Evolutionary conservation across 768 basidiomycete species (phyloP).

Genomic region (Suillus spraguei): DNA sequence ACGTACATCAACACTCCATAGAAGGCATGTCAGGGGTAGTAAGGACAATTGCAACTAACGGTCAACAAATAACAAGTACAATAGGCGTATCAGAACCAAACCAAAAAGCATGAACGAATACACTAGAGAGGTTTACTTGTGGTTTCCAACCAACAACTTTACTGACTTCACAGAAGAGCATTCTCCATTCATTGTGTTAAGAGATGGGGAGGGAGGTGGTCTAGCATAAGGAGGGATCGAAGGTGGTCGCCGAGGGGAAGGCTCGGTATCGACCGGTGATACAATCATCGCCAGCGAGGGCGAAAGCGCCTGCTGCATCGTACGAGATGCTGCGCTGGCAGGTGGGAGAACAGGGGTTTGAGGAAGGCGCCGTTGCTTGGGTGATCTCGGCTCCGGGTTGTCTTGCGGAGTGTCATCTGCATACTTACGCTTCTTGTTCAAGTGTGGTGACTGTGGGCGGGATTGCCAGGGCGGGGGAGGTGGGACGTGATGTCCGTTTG

Average conservation of each 20-base stretch:
- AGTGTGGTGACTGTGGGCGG: slow-evolving; percentile 28
- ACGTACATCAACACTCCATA: slow-evolving; percentile 12
- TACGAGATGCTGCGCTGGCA: slow-evolving; percentile 27
- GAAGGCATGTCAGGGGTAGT: slow-evolving; percentile 2
- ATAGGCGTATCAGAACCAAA: slow-evolving; percentile 8
- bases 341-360: slow-evolving; percentile 35
- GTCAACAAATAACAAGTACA: not conserved
- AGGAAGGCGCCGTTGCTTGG: slow-evolving; percentile 36
- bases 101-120: slow-evolving; percentile 1
- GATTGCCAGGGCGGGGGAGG: slow-evolving; percentile 35
- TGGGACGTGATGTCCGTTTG: slow-evolving; percentile 37
- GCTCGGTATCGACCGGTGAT: slow-evolving; percentile 35
- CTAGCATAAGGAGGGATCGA: slow-evolving; percentile 24
- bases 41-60: slow-evolving; percentile 5
- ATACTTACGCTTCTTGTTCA: slow-evolving; percentile 38
- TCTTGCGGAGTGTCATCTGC: slow-evolving; percentile 33
- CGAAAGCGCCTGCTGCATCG: slow-evolving; percentile 37
- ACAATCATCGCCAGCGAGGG: slow-evolving; percentile 39
- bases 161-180: slow-evolving; percentile 33
- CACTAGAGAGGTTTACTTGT: slow-evolving; percentile 22
- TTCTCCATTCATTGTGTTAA: slow-evolving; percentile 20
- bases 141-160: slow-evolving; percentile 34
- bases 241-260: slow-evolving; percentile 33
- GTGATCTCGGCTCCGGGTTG: slow-evolving; percentile 27
- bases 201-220: slow-evolving; percentile 19